These are phyloP conservation scores for Spergularia azorica DNA, from an alignment of 179 eudicot species.

Conservation along the genomic window DNA sequence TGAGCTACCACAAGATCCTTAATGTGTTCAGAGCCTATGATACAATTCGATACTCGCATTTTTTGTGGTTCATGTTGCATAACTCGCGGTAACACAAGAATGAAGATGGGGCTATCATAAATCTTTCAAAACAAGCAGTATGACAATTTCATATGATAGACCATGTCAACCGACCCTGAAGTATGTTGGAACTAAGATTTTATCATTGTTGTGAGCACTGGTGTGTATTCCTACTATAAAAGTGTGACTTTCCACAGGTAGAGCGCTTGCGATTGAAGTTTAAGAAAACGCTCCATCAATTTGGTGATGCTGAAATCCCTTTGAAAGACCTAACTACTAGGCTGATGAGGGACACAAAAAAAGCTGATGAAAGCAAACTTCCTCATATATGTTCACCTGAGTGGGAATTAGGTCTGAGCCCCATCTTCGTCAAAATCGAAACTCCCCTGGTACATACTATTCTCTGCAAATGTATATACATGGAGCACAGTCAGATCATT, in stretches of 20 bases:
- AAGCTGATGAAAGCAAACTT: slow-evolving; percentile 40
- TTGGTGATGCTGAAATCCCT: slow-evolving; percentile 31
- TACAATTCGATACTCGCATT: too few species aligned
- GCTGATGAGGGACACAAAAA: slow-evolving; percentile 39
- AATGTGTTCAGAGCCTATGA: background rate
- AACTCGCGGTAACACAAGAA: too few species aligned
- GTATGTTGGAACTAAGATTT: background rate
- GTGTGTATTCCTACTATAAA: background rate
- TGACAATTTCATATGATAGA: background rate
- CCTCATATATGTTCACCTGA: slow-evolving; percentile 40
- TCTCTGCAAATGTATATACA: background rate
- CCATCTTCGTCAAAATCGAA: slow-evolving; percentile 39
- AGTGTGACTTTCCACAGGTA: slow-evolving; percentile 26
- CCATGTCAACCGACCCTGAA: background rate
- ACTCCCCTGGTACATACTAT: slow-evolving; percentile 34
- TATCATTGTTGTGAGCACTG: background rate
- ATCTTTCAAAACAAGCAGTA: background rate
- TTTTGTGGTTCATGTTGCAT: too few species aligned
- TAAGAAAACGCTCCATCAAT: slow-evolving; percentile 28
- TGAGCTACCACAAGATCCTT: too few species aligned
- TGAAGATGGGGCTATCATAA: too few species aligned
- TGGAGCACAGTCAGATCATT: background rate
- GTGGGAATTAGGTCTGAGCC: slow-evolving; percentile 42
- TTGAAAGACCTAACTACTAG: slow-evolving; percentile 37
- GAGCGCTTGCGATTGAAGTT: slow-evolving; percentile 37